Conservation (phyloP, 192 early-diverging fungal species). For the Coemansia sp. region DNA sequence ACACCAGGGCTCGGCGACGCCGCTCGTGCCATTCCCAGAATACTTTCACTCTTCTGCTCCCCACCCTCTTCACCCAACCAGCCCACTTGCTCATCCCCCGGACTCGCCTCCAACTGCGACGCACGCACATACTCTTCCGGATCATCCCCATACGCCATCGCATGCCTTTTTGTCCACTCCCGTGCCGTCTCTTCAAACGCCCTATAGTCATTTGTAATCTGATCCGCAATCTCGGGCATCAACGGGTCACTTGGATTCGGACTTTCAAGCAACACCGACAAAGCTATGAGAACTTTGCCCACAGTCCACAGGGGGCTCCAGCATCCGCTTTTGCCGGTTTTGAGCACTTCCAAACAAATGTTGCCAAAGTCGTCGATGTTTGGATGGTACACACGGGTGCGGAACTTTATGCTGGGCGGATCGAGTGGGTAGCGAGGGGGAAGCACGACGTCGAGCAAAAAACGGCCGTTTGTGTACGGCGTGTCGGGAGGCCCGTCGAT, state of each 20-base stretch:
- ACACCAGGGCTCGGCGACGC: background rate
- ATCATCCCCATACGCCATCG: conserved; percentile 18
- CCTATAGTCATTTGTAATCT: conserved; percentile 20
- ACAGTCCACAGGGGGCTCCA: conserved; percentile 73
- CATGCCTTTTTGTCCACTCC: conserved; percentile 38
- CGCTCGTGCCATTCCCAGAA: background rate
- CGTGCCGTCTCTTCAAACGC: conserved; percentile 23
- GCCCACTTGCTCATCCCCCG: background rate
- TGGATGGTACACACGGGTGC: conserved; percentile 77
- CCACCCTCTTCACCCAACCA: too few species aligned
- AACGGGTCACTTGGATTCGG: conserved; percentile 79
- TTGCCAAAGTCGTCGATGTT: conserved; percentile 77
- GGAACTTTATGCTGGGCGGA: conserved; percentile 66
- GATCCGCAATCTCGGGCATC: conserved; percentile 57
- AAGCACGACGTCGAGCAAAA: conserved; percentile 58
- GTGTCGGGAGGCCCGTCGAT: conserved; percentile 63
- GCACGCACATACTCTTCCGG: conserved; percentile 9
- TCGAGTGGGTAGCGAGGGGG: conserved; percentile 64
- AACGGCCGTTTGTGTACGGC: conserved; percentile 64
- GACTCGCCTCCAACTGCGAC: background rate
- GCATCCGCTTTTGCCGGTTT: conserved; percentile 55
- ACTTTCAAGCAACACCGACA: conserved; percentile 56
- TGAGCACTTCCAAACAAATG: conserved; percentile 72
- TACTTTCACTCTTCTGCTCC: background rate
- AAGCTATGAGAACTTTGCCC: conserved; percentile 57